Evolutionary conservation across 2,329 filamentous ascomycete genomes (phyloP), one percentile per base, ranked within the genome.

Genomic region (Teratosphaeria viscida): DNA sequence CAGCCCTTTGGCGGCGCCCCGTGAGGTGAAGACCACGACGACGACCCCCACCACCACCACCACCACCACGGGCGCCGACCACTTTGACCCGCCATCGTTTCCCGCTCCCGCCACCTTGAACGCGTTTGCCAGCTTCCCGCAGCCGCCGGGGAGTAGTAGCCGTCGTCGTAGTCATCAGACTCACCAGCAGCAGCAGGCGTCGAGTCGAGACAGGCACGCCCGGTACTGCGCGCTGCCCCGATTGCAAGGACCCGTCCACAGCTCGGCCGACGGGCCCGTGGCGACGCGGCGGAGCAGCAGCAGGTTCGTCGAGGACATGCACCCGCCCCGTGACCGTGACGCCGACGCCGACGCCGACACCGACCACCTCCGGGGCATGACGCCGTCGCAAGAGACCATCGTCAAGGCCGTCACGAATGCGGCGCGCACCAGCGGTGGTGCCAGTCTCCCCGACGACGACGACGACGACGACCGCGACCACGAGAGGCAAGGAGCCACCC

Each of bases 271-370:
- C 19, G 6, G n/a, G 1, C 19, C 19, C 7, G 43, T 19, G 29
- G 19, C 23, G 23, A 23, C 34, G 19, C 49, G 55, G 53, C 14
- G 27, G 14, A 55, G 55, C 35, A 53, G 53, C 7, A 55, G 55
- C 35, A 53, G 53, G 26, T 52, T 54, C 16, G 55, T 52, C 6
- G 58, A 58, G 47, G 58, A 52, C 39, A 56, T 59, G 57, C 47
- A 16, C 10, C 8, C 23, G 37, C 39, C 53, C 10, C 26, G 27
- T 26, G 53, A 54, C 12, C 1, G 29, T 32, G 53, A 4, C 26
- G 53, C 19, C 14, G 53, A 14, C 5, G 23, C n/a, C 16, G 53
- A 4, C 26, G 53, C 19, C 14, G 53, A 14, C 5, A 2, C n/a
- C 16, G 26, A 7, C 19, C 26, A 19, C 27, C 32, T 55, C 35